phyloP scores from a whole-genome alignment of 106 monocot genomes.

The Phalaenopsis equestris region DNA sequence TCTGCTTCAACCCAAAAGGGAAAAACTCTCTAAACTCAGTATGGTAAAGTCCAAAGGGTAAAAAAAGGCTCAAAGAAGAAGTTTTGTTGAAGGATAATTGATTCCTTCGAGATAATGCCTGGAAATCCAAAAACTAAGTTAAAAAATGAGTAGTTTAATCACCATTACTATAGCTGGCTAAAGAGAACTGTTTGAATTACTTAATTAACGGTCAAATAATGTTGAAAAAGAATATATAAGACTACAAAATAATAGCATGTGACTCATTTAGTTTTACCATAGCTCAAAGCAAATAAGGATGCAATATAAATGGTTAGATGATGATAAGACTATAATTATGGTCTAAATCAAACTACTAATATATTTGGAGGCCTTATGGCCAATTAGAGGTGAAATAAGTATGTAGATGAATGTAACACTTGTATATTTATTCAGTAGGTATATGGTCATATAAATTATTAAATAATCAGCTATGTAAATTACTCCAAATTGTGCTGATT shows the following conservation, averaged over 20 bases:
- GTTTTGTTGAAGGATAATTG: conserved; percentile 6
- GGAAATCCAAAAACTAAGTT: background rate
- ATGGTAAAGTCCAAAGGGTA: conserved; percentile 15
- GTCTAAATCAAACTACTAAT: background rate
- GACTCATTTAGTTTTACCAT: background rate
- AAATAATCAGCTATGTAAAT: too few species aligned
- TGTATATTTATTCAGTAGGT: background rate
- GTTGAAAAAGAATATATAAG: background rate
- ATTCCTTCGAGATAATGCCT: conserved; percentile 20
- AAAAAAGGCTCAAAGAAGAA: conserved; percentile 7
- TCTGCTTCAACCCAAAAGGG: conserved; percentile 34
- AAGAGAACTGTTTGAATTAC: background rate
- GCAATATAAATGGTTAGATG: background rate
- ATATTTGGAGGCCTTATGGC: background rate
- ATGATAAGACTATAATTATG: background rate
- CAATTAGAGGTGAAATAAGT: background rate
- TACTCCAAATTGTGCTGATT: too few species aligned
- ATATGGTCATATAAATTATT: background rate
- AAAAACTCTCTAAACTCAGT: conserved; percentile 15
- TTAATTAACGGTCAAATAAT: background rate
- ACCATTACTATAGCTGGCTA: background rate
- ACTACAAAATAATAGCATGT: background rate
- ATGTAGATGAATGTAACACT: background rate
- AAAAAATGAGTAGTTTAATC: background rate
- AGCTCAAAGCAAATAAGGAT: background rate